phyloP scores from a whole-genome alignment of 306 rosid genomes.

The Betula pendula region DNA sequence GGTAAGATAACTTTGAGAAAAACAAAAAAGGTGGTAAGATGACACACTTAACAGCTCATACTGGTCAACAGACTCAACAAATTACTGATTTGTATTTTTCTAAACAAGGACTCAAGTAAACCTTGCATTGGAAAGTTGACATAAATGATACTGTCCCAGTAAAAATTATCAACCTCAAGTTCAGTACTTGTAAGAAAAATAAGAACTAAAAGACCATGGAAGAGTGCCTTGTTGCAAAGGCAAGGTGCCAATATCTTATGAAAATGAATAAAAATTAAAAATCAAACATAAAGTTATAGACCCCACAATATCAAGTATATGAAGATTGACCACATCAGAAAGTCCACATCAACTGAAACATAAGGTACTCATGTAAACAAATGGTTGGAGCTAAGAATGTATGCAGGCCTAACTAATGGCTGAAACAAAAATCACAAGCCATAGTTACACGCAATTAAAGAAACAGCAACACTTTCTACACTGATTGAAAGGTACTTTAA shows the following conservation, averaged over 20 bases:
- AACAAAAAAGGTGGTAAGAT: neutral
- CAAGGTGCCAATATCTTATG: neutral
- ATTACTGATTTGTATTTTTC: neutral
- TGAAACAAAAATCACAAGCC: neutral
- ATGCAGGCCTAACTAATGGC: neutral
- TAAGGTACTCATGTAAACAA: neutral
- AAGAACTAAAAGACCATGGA: neutral
- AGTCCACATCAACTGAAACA: neutral
- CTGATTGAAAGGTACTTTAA: neutral
- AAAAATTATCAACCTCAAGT: constrained; percentile 2
- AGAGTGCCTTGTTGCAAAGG: too few species aligned
- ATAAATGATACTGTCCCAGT: neutral
- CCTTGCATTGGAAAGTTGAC: neutral
- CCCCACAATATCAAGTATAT: neutral
- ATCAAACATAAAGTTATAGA: neutral
- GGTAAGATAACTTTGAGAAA: neutral
- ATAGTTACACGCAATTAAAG: neutral
- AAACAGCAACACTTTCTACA: neutral
- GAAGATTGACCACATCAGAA: neutral
- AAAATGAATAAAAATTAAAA: neutral
- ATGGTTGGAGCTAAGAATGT: neutral
- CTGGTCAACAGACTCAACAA: neutral
- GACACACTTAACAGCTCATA: neutral
- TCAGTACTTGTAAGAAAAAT: neutral
- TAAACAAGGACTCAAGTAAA: neutral